Base-by-base conservation (phyloP, 768 basidiomycete genomes). In the Termitomyces sp. region DNA sequence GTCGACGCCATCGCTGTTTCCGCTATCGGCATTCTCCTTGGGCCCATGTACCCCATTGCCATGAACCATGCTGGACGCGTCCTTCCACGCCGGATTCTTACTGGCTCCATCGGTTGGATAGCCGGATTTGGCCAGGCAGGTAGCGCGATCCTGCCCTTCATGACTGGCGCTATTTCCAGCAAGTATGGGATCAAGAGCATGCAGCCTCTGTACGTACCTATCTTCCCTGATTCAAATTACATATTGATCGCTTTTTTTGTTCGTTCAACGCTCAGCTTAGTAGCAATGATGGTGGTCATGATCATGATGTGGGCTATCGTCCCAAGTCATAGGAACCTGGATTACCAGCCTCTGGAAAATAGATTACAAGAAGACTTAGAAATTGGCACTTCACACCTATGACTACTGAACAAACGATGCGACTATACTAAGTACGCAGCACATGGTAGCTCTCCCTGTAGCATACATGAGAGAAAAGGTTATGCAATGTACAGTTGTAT, bases 41-140 rank as follows among this genome's bases (percentile, higher is more conserved):
- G 88, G 0, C 88, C 88, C 3, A 81, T 90, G 72, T 90, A 86
- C 64, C 87, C 86, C 1, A 80, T 88, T 43, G 76, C 82, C 9
- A 84, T 93, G 82, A 89, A 87, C 64, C 80, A 88, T 43, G 73
- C 85, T 1, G 79, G 83, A 6, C 77, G 82, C 1, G 75, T 91
- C 52, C 69, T 94, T 9, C 92, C 91, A 6, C 76, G 76, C 8
- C 85, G 85, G 78, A 74, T 94, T 9, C 75, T 91, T 27, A 80
- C 77, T 44, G 81, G 78, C 23, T 77, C 83, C 11, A 83, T 87
- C 35, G 85, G 85, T 9, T 86, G 84, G 84, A 83, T 86, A 30
- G 82, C 83, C 6, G 82, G 81, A 4, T 78, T 83, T 32, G 88
- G 89, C 0, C 84, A 86, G 64, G 82, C 86, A 3, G 89, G 89